A percentile compares a stretch with the other conserved stretches of the same genome.
These are phyloP conservation scores for Pneumocystis sp. DNA, from an alignment of 1,139 yeast species.

Conservation along the genomic window DNA sequence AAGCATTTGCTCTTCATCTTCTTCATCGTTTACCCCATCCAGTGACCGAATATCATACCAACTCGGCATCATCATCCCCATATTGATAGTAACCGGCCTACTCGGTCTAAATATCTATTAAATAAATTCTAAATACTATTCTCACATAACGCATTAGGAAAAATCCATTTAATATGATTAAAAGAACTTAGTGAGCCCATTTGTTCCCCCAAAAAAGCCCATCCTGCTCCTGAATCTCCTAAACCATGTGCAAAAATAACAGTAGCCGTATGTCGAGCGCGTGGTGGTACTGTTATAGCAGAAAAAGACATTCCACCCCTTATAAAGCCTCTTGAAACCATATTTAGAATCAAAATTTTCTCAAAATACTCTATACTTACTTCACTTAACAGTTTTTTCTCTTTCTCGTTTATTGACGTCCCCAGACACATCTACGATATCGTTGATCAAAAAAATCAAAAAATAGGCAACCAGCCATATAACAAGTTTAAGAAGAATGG, in stretches of 20 bases:
- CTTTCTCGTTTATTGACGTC: neutral
- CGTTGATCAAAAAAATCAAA: neutral
- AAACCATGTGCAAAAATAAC: constrained; percentile 77
- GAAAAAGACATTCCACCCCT: neutral
- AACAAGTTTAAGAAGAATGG: neutral
- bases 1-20: constrained; percentile 50
- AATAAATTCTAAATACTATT: constrained; percentile 34
- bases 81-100: constrained; percentile 25
- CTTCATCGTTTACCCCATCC: constrained; percentile 30
- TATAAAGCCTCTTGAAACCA: neutral
- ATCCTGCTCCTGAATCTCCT: constrained; percentile 83
- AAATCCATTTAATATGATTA: constrained; percentile 55
- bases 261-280: constrained; percentile 36
- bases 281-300: constrained; percentile 4
- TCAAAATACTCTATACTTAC: neutral
- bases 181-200: constrained; percentile 21
- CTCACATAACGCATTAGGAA: constrained; percentile 72
- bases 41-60: constrained; percentile 74
- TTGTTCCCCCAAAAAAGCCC: constrained; percentile 51
- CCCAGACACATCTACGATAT: neutral
- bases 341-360: too few relatives aligned
- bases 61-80: constrained; percentile 56
- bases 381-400: neutral
- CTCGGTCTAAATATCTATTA: neutral
- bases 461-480: neutral